phyloP scores from a whole-genome alignment of 768 basidiomycete genomes.

The Suillus subluteus region DNA sequence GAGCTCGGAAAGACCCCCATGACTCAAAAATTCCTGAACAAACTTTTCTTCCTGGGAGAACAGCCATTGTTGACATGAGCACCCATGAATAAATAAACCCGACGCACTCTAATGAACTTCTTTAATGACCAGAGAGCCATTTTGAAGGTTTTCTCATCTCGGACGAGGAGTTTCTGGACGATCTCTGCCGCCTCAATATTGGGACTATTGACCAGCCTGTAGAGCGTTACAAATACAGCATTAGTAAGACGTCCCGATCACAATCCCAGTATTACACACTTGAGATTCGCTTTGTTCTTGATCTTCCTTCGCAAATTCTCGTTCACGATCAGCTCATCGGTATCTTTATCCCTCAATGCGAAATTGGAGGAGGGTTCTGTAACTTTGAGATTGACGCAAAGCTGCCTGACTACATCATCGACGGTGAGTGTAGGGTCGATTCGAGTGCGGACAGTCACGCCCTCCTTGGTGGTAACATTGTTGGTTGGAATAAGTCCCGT shows the following conservation, averaged over 20 bases:
- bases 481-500: conserved; percentile 77
- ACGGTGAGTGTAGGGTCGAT: conserved; percentile 86
- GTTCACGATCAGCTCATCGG: conserved; percentile 82
- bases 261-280: conserved; percentile 48
- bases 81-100: background rate
- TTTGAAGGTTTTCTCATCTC: conserved; percentile 63
- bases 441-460: conserved; percentile 75
- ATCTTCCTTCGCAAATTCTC: conserved; percentile 86
- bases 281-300: conserved; percentile 74
- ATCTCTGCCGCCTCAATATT: conserved; percentile 79
- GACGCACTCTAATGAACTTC: conserved; percentile 72
- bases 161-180: conserved; percentile 63
- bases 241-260: conserved; percentile 5
- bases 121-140: conserved; percentile 79
- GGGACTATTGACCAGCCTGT: conserved; percentile 75
- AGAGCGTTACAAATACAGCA: conserved; percentile 12
- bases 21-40: conserved; percentile 72
- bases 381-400: conserved; percentile 81
- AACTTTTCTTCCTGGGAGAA: conserved; percentile 77
- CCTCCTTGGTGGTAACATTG: conserved; percentile 78
- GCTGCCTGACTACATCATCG: conserved; percentile 82
- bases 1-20: conserved; percentile 72
- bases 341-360: conserved; percentile 77
- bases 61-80: conserved; percentile 10
- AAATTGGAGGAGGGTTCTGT: conserved; percentile 72